These are phyloP conservation scores for Agarophyton chilense DNA, from an alignment of 23 red algal genomes.

Conservation along the genomic window DNA sequence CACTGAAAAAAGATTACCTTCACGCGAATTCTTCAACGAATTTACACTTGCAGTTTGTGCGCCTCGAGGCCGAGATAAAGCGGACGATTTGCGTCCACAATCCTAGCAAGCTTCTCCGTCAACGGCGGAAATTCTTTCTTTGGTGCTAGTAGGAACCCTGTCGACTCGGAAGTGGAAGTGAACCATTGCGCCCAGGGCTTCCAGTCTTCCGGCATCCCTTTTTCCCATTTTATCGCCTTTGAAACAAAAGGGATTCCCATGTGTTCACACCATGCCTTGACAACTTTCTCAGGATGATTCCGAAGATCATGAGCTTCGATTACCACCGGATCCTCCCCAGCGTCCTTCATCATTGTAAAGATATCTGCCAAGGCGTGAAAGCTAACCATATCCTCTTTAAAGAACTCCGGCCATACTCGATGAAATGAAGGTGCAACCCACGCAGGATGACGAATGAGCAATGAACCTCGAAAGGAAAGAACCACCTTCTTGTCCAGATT, in stretches of 20 bases:
- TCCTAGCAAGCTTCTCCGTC: slow-evolving; percentile 1
- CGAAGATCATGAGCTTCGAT: slow-evolving; percentile 19
- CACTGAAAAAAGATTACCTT: no score
- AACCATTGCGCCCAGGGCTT: slow-evolving; percentile 15
- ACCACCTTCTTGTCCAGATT: background rate
- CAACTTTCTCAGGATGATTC: slow-evolving; percentile 28
- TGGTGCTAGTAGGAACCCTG: background rate
- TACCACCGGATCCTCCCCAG: background rate
- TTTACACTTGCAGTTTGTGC: slow-evolving; percentile 12
- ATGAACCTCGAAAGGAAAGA: slow-evolving; percentile 3
- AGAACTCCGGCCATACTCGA: slow-evolving; percentile 9
- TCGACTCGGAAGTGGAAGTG: background rate
- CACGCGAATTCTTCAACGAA: no score
- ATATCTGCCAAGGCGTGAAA: background rate
- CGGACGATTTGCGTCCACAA: background rate
- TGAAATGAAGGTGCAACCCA: slow-evolving; percentile 17
- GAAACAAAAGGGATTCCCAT: background rate
- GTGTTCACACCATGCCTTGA: background rate
- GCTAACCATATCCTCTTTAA: background rate
- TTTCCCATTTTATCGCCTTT: slow-evolving; percentile 1
- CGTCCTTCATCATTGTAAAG: slow-evolving; percentile 3
- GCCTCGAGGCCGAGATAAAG: slow-evolving; percentile 8
- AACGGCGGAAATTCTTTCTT: background rate
- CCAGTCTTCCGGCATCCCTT: slow-evolving; percentile 31
- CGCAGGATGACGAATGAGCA: slow-evolving; percentile 16